phyloP scores from a whole-genome alignment of 179 eudicot species.

The Spergularia azorica region DNA sequence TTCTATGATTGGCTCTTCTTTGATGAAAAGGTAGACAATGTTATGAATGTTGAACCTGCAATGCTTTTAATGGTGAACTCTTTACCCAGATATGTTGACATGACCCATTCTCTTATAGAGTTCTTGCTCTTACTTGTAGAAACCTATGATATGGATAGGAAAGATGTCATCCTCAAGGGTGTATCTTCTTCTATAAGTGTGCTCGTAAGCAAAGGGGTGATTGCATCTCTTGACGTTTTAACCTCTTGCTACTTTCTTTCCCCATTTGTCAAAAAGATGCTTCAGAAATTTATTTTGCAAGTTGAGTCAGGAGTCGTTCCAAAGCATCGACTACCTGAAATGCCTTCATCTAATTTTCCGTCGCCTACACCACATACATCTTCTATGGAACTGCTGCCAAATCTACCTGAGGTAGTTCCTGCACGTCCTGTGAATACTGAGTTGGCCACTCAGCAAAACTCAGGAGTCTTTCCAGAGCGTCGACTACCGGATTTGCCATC shows the following conservation, averaged over 20 bases:
- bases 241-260: conserved; percentile 49
- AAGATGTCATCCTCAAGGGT: conserved; percentile 43
- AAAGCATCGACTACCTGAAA: conserved; percentile 23
- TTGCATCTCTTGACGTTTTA: conserved; percentile 61
- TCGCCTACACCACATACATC: conserved; percentile 16
- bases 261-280: conserved; percentile 58
- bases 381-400: conserved; percentile 16
- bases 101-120: conserved; percentile 73
- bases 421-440: conserved; percentile 23
- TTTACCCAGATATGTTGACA: conserved; percentile 58
- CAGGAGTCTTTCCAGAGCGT: conserved; percentile 24
- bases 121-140: conserved; percentile 65
- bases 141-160: conserved; percentile 70
- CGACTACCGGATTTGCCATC: conserved; percentile 3
- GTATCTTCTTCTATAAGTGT: conserved; percentile 51
- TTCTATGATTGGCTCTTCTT: conserved; percentile 96
- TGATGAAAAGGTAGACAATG: conserved; percentile 60
- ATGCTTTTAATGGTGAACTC: conserved; percentile 76
- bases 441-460: not conserved
- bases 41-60: conserved; percentile 90
- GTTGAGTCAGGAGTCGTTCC: conserved; percentile 16
- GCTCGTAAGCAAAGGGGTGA: conserved; percentile 62
- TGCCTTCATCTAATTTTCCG: not conserved
- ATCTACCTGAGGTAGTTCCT: conserved; percentile 12
- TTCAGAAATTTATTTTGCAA: conserved; percentile 42